phyloP scores from a whole-genome alignment of 1,284 basidiomycete genomes.

The Puccinia horiana region DNA sequence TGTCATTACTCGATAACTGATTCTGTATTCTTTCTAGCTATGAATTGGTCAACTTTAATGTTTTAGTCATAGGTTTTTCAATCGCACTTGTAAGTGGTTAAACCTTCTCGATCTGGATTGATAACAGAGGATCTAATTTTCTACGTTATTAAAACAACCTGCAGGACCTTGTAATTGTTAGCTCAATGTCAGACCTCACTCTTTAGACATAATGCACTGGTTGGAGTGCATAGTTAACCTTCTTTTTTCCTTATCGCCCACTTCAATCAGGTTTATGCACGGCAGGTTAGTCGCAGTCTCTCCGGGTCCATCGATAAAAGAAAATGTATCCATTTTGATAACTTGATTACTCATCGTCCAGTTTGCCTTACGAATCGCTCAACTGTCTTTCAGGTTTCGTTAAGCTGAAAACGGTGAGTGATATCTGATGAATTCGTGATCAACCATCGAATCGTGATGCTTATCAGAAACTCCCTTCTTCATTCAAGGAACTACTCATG shows the following conservation, averaged over 20 bases:
- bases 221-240: not conserved
- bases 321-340: not conserved
- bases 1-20: not conserved
- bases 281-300: not conserved
- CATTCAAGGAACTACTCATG: conserved; percentile 28
- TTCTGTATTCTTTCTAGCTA: not conserved
- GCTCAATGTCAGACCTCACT: not conserved
- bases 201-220: not conserved
- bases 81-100: conserved; percentile 20
- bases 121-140: not conserved
- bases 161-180: conserved; percentile 23
- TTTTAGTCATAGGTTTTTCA: conserved; percentile 9
- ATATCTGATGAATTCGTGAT: not conserved
- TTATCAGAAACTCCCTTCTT: not conserved
- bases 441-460: not conserved
- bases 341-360: not conserved
- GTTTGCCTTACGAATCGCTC: conserved; percentile 31
- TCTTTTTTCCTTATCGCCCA: not conserved
- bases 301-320: not conserved
- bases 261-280: not conserved
- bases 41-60: conserved; percentile 24
- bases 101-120: not conserved
- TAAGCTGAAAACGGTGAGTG: conserved; percentile 14
- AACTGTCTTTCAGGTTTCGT: conserved; percentile 25
- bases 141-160: not conserved